These are phyloP conservation scores for Serendipita vermifera DNA, from an alignment of 768 basidiomycete species.

Conservation along the genomic window DNA sequence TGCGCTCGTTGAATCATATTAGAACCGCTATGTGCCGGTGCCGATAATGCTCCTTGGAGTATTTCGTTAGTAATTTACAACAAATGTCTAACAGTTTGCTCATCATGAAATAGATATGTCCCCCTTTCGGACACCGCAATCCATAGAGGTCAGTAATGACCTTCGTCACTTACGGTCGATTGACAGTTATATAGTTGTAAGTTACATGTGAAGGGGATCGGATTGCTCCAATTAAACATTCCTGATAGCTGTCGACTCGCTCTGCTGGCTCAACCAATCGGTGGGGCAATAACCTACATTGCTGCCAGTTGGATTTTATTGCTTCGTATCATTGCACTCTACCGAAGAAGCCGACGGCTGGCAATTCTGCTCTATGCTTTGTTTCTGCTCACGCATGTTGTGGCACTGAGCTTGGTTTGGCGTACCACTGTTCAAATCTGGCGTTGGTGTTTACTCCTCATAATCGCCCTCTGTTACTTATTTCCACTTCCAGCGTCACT, in stretches of 20 bases:
- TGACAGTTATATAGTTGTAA: too few species aligned
- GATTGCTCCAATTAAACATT: too few species aligned
- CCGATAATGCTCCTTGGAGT: neutral
- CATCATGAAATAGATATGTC: too few species aligned
- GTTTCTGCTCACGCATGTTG: neutral
- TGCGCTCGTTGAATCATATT: neutral
- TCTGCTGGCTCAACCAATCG: neutral
- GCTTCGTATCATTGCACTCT: neutral
- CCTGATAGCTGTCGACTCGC: neutral
- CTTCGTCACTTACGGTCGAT: neutral
- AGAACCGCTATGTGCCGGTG: neutral
- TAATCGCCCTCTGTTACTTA: too few species aligned
- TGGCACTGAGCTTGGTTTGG: neutral
- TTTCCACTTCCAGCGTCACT: too few species aligned
- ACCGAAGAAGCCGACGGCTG: neutral
- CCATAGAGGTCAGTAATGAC: neutral
- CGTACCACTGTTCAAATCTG: neutral
- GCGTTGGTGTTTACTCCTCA: too few species aligned
- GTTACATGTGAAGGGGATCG: too few species aligned
- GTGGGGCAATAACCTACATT: neutral
- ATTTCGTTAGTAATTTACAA: neutral
- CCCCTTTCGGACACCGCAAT: neutral
- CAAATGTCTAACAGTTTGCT: neutral
- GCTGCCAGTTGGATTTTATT: neutral
- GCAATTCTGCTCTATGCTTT: neutral